Evolutionary conservation across 2,329 filamentous ascomycete genomes (phyloP).

Genomic region (Scedosporium minutisporum): DNA sequence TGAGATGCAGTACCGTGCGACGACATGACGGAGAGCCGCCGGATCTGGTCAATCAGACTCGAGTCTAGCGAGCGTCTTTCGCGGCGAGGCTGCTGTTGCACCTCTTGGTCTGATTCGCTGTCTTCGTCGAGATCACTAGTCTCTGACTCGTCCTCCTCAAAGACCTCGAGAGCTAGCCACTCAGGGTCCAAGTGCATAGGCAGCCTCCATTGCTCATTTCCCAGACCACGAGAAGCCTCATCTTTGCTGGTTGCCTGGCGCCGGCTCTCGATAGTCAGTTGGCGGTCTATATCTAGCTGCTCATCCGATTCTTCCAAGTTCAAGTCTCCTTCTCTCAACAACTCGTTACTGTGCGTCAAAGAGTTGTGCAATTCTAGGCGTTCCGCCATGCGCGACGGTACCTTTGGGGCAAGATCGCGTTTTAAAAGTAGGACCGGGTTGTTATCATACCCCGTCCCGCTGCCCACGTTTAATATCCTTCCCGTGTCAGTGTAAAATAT

Average conservation of each 20-base stretch:
- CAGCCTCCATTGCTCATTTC: constrained; percentile 39
- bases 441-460: constrained; percentile 25
- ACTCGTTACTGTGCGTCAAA: constrained; percentile 24
- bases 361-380: constrained; percentile 27
- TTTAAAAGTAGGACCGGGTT: constrained; percentile 25
- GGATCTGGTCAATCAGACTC: constrained; percentile 29
- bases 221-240: neutral
- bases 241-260: neutral
- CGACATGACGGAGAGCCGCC: constrained; percentile 25
- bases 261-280: constrained; percentile 20
- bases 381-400: constrained; percentile 3
- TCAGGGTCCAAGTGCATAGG: constrained; percentile 73
- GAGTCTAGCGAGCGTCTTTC: constrained; percentile 21
- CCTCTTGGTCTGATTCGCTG: constrained; percentile 19
- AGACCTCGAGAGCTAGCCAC: constrained; percentile 88
- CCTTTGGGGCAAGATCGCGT: constrained; percentile 15
- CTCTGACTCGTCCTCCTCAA: constrained; percentile 38
- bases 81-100: constrained; percentile 6
- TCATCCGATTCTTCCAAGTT: neutral
- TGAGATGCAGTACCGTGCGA: constrained; percentile 4
- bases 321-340: constrained; percentile 7
- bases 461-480: constrained; percentile 71
- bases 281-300: constrained; percentile 26
- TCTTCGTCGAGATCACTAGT: constrained; percentile 20
- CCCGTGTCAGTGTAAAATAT: constrained; percentile 91